Evolutionary conservation across 768 basidiomycete genomes (phyloP), one percentile per base, ranked within the genome.

Genomic region (Cystofilobasidium macerans): DNA sequence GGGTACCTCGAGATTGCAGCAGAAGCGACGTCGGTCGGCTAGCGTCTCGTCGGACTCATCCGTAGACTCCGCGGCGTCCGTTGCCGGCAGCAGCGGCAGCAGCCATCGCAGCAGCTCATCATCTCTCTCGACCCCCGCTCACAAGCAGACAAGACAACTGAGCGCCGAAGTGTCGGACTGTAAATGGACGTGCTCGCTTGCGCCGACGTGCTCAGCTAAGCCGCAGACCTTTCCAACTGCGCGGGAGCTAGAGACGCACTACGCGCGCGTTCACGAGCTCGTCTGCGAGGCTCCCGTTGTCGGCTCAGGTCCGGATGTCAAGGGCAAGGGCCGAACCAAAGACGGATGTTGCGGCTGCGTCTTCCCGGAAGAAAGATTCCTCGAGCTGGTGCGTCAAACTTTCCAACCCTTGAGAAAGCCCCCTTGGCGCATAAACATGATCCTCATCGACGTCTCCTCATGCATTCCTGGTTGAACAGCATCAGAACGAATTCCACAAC

Each of bases 401-500:
- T 26, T 16, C n/a, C n/a, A n/a, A 28, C 24, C 33, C 11, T 56
- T 26, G n/a, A n/a, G n/a, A n/a, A n/a, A n/a, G 28, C 12, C 20
- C 28, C 18, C 33, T 26, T 6, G 24, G 33, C 24, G 11, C 14
- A n/a, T n/a, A n/a, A n/a, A n/a, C n/a, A n/a, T n/a, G n/a, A n/a
- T n/a, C n/a, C n/a, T n/a, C n/a, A n/a, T n/a, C n/a, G n/a, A 30
- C 33, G 12, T 18, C 30, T 16, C 16, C 28, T 26, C 6, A n/a
- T 57, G 14, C 30, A 16, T 28, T 35, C 38, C 13, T 26, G 7
- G 28, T 3, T 36, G 2, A 32, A n/a, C 32, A 58, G 57, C 57
- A 58, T 22, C 57, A 58, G 24, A 58, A 58, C 33, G 57, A 58
- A 20, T 58, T 58, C 26, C 57, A 58, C 40, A 58, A 58, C 20